Evolutionary conservation across 2,329 filamentous ascomycete genomes (phyloP).

Genomic region (Fusarium mangiferae): DNA sequence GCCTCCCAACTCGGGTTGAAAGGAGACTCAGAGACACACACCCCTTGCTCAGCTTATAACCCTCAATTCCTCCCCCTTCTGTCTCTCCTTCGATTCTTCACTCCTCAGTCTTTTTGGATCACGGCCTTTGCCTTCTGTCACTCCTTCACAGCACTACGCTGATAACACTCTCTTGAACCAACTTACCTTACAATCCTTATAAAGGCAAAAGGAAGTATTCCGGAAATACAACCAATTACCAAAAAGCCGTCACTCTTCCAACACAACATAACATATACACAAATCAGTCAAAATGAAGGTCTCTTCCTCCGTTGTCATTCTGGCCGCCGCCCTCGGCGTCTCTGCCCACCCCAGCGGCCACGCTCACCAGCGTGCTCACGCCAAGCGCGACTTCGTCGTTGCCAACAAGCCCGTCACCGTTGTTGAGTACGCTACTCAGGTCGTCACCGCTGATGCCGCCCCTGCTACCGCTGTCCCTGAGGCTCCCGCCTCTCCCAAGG

Average conservation of each 20-base stretch:
- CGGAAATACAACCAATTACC: conserved; percentile 30
- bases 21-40: conserved; percentile 32
- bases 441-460: conserved; percentile 10
- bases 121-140: conserved; percentile 43
- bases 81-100: conserved; percentile 12
- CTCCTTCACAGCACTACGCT: conserved; percentile 42
- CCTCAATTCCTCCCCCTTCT: conserved; percentile 40
- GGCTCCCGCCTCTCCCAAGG: neutral
- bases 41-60: conserved; percentile 45
- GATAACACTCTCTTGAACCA: conserved; percentile 41
- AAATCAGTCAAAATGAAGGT: conserved; percentile 53
- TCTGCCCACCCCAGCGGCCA: conserved; percentile 55
- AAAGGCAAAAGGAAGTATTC: conserved; percentile 41
- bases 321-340: conserved; percentile 55
- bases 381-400: conserved; percentile 49
- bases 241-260: conserved; percentile 22
- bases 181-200: conserved; percentile 38
- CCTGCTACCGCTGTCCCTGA: conserved; percentile 1
- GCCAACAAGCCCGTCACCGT: conserved; percentile 48
- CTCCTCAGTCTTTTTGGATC: conserved; percentile 31
- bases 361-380: conserved; percentile 50
- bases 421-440: conserved; percentile 37
- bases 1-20: conserved; percentile 15
- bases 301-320: conserved; percentile 49
- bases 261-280: neutral